Percentiles rank a stretch among this genome's conserved stretches.
Evolutionary conservation across 768 basidiomycete genomes (phyloP).

Genomic region (Rhodotorula diobovata): DNA sequence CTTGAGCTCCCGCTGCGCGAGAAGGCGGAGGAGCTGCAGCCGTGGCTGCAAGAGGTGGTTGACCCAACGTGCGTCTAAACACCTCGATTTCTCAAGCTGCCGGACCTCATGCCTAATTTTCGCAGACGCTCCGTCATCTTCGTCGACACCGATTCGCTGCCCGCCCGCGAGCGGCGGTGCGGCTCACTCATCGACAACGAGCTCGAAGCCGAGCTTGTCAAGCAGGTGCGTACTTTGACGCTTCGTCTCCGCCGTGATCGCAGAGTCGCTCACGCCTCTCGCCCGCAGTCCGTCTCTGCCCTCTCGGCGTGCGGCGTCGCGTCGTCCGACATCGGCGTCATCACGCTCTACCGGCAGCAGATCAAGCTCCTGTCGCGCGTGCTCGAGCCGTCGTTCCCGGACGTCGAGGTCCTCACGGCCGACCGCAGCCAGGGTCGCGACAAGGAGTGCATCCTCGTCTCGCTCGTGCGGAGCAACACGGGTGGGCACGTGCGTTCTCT

Average conservation of each 20-base stretch:
- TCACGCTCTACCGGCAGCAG: slow-evolving; percentile 91
- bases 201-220: slow-evolving; percentile 60
- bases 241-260: no score
- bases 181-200: slow-evolving; percentile 89
- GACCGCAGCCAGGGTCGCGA: slow-evolving; percentile 52
- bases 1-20: slow-evolving; percentile 56
- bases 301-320: slow-evolving; percentile 63
- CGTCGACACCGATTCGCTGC: slow-evolving; percentile 81
- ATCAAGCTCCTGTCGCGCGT: slow-evolving; percentile 77
- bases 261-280: background rate
- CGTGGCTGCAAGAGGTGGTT: slow-evolving; percentile 30
- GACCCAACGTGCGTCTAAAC: slow-evolving; percentile 6
- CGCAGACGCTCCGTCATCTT: slow-evolving; percentile 79
- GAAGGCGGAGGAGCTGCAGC: slow-evolving; percentile 44
- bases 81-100: background rate
- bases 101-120: background rate
- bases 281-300: slow-evolving; percentile 60
- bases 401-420: slow-evolving; percentile 50
- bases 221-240: slow-evolving; percentile 44
- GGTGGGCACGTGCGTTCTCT: slow-evolving; percentile 59
- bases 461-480: slow-evolving; percentile 84
- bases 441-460: slow-evolving; percentile 90
- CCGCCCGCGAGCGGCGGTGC: slow-evolving; percentile 71
- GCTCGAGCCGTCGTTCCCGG: slow-evolving; percentile 54
- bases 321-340: slow-evolving; percentile 72